Conservation (phyloP, 306 rosid genomes). For the Quercus cerris region DNA sequence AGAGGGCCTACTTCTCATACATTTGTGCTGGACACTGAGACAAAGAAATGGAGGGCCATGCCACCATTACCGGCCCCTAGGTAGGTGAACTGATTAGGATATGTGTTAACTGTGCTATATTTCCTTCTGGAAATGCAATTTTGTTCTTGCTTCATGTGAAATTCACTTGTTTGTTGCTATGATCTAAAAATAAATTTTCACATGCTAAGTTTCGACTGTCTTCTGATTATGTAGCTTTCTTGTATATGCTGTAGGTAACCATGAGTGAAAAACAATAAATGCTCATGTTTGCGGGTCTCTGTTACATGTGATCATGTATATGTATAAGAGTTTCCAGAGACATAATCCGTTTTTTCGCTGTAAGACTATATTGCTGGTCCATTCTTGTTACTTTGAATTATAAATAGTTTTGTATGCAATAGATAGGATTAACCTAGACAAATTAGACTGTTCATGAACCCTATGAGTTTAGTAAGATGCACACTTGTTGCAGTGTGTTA, state of each 20-base stretch:
- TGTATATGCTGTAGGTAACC: not conserved
- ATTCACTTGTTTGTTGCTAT: not conserved
- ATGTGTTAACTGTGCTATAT: not conserved
- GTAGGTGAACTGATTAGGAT: constrained; percentile 32
- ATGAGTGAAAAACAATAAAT: not conserved
- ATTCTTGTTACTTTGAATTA: not conserved
- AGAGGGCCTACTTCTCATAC: constrained; percentile 58
- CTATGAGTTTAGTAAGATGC: too few species aligned
- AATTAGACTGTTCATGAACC: too few species aligned
- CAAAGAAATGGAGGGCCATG: constrained; percentile 63
- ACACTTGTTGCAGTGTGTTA: too few species aligned
- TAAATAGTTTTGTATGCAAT: too few species aligned
- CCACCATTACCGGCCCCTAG: constrained; percentile 77
- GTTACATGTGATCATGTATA: not conserved
- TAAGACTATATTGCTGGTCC: not conserved
- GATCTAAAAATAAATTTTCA: not conserved
- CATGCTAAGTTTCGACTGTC: not conserved
- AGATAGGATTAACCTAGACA: too few species aligned
- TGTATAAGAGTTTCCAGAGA: not conserved
- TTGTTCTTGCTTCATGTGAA: not conserved
- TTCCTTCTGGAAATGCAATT: constrained; percentile 5
- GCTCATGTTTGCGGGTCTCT: not conserved
- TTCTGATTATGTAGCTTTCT: constrained; percentile 6
- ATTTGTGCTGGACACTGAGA: constrained; percentile 68
- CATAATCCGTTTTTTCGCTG: not conserved